These are phyloP conservation scores for Russula compacta DNA, from an alignment of 768 basidiomycete genomes.

Conservation along the genomic window DNA sequence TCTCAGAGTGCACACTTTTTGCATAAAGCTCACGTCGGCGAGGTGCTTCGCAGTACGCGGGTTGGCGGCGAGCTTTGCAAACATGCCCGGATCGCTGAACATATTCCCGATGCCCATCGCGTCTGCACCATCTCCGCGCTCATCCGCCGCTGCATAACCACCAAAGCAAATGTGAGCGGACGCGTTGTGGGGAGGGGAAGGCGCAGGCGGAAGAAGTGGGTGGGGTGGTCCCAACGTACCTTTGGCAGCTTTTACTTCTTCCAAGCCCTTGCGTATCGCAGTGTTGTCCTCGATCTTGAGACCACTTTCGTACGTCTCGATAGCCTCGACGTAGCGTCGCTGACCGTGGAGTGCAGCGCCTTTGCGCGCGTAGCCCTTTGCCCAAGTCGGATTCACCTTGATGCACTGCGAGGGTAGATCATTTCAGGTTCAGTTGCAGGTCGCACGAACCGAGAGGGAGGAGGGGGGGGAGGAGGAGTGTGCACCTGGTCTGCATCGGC, in stretches of 20 bases:
- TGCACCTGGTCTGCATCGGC: constrained; percentile 85
- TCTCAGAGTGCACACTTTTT: constrained; percentile 37
- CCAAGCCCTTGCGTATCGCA: constrained; percentile 75
- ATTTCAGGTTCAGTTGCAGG: not conserved
- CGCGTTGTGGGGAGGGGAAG: not conserved
- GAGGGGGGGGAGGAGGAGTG: not conserved
- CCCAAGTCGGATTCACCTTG: constrained; percentile 69
- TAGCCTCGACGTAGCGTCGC: constrained; percentile 70
- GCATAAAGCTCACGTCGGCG: constrained; percentile 73
- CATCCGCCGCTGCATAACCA: constrained; percentile 28
- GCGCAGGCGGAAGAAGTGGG: not conserved
- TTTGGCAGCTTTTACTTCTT: constrained; percentile 82
- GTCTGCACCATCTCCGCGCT: constrained; percentile 35
- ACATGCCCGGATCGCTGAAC: constrained; percentile 76
- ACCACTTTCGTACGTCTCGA: constrained; percentile 74
- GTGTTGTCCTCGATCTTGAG: constrained; percentile 77
- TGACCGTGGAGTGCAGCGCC: constrained; percentile 89
- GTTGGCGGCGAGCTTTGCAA: constrained; percentile 78
- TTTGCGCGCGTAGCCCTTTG: constrained; percentile 86
- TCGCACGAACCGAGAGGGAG: no score
- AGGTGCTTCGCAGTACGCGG: constrained; percentile 80
- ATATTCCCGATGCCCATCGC: constrained; percentile 58
- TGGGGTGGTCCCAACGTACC: constrained; percentile 33
- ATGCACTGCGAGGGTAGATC: constrained; percentile 46
- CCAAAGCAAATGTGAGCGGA: not conserved